Conservation (phyloP, 805 yeast genomes). For the Yamadazyma phyllophila region DNA sequence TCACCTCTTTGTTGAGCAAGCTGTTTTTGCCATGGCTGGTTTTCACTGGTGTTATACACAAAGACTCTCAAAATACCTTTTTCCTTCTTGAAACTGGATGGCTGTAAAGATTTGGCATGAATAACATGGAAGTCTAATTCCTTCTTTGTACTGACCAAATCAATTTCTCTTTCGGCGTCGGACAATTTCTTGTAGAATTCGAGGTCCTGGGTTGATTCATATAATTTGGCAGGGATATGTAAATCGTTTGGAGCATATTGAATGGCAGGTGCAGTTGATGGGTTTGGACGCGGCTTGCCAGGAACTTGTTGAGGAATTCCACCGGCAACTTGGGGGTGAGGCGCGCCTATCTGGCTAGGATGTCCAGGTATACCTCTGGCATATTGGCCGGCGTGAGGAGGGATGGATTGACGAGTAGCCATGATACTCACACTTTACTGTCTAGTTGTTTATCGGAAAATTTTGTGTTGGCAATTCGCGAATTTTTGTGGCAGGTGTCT, state of each 20-base stretch:
- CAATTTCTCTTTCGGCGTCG: conserved; percentile 81
- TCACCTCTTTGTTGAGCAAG: conserved; percentile 21
- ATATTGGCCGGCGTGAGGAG: conserved; percentile 3
- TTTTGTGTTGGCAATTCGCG: background rate
- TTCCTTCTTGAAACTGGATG: conserved; percentile 36
- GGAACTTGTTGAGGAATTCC: background rate
- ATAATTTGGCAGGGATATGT: conserved; percentile 34
- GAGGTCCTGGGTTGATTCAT: conserved; percentile 62
- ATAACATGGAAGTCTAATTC: conserved; percentile 79
- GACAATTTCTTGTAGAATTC: conserved; percentile 64
- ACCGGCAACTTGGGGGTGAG: background rate
- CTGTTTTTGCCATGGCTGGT: conserved; percentile 78
- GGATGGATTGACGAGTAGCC: conserved; percentile 10
- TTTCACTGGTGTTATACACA: conserved; percentile 75
- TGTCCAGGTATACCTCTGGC: conserved; percentile 2
- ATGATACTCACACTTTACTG: background rate
- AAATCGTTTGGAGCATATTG: conserved; percentile 45
- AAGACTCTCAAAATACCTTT: conserved; percentile 72
- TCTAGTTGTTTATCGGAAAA: conserved; percentile 5
- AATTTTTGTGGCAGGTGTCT: background rate
- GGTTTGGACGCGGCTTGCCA: conserved; percentile 28
- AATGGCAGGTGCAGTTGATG: conserved; percentile 35
- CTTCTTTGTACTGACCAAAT: conserved; percentile 78
- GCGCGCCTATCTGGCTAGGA: background rate
- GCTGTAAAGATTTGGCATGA: conserved; percentile 40